These are phyloP conservation scores for Cicer cuneatum DNA, from an alignment of 306 rosid species.

Conservation along the genomic window DNA sequence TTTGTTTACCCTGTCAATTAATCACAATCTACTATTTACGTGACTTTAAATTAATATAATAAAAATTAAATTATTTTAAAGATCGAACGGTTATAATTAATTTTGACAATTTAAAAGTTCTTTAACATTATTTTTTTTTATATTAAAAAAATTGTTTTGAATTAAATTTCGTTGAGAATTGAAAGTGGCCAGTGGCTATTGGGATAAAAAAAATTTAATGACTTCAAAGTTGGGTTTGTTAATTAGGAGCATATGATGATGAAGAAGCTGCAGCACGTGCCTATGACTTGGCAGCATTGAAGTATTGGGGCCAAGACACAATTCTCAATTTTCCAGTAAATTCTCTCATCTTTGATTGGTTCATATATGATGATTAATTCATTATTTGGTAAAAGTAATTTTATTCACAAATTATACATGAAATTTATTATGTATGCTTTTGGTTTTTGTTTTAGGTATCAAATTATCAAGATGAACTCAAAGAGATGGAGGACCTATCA, in stretches of 20 bases:
- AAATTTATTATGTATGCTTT: neutral
- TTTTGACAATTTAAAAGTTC: no score
- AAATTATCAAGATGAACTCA: slow-evolving; percentile 70
- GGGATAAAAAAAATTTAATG: slow-evolving; percentile 4
- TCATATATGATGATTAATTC: neutral
- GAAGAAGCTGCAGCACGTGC: slow-evolving; percentile 99
- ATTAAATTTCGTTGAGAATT: slow-evolving; percentile 12
- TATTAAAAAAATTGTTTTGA: neutral
- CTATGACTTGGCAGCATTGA: slow-evolving; percentile 98
- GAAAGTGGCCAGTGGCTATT: neutral
- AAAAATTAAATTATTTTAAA: no score
- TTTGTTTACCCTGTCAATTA: no score
- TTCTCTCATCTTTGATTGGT: neutral
- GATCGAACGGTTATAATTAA: no score
- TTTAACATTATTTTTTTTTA: no score
- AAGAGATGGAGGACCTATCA: slow-evolving; percentile 80
- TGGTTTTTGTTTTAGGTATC: slow-evolving; percentile 51
- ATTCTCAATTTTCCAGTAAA: slow-evolving; percentile 86
- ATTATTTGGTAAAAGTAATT: neutral
- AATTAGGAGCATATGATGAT: slow-evolving; percentile 85
- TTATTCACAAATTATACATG: neutral
- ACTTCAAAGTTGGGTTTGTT: slow-evolving; percentile 37
- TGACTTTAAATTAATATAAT: no score
- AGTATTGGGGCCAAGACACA: slow-evolving; percentile 94
- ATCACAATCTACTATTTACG: no score